Percentiles rank a stretch among this genome's conserved stretches.
These are phyloP conservation scores for Sclerotinia spermophila DNA, from an alignment of 2,329 filamentous ascomycete genomes.

Conservation along the genomic window DNA sequence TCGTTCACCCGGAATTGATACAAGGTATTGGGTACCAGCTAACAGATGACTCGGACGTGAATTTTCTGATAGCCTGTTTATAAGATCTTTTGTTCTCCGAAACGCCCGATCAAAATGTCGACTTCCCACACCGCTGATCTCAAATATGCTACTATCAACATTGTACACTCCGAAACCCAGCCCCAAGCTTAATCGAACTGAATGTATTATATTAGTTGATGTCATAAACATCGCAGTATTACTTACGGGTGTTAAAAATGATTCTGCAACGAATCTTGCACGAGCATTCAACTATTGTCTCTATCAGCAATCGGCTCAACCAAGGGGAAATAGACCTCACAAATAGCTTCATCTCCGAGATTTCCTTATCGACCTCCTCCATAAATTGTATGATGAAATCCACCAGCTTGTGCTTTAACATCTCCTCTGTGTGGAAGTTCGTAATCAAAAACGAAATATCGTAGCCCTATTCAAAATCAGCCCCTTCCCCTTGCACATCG, in stretches of 20 bases:
- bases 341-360: conserved; percentile 99
- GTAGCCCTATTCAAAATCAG: conserved; percentile 68
- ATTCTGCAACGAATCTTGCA: conserved; percentile 96
- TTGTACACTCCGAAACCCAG: conserved; percentile 7
- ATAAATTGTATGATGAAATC: conserved; percentile 99
- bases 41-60: not conserved
- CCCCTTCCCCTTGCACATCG: conserved; percentile 3
- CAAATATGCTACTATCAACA: conserved; percentile 13
- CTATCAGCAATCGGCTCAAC: conserved; percentile 27
- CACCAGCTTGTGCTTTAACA: conserved; percentile 98
- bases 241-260: conserved; percentile 87
- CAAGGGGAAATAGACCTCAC: conserved; percentile 53
- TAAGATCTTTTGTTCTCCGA: conserved; percentile 21
- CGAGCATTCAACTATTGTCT: conserved; percentile 78
- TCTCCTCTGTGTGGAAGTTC: conserved; percentile 97
- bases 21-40: not conserved
- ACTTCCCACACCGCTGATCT: conserved; percentile 18
- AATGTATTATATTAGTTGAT: conserved; percentile 5
- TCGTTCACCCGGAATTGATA: conserved; percentile 2
- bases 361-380: conserved; percentile 99
- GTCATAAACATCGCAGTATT: not conserved
- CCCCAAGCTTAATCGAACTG: conserved; percentile 32
- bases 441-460: conserved; percentile 99
- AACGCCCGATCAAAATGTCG: conserved; percentile 20
- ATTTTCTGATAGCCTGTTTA: conserved; percentile 6